Evolutionary conservation across 1,139 yeast genomes (phyloP), one percentile per base, ranked within the genome.

Genomic region (Kazachstania sp.): DNA sequence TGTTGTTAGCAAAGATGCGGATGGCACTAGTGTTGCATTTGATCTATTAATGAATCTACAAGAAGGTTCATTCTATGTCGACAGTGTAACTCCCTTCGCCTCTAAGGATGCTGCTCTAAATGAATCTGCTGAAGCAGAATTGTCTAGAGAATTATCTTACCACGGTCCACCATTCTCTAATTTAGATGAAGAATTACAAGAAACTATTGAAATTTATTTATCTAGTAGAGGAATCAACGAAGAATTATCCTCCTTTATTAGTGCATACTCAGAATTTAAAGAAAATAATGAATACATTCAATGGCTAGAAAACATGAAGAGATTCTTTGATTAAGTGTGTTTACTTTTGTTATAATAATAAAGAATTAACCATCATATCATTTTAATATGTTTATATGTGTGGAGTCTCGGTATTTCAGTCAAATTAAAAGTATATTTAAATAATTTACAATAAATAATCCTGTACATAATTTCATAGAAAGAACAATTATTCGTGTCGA

Each of bases 101-200:
- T 72, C 78, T 52, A 78, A 78, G 41, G 64, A 70, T 50, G 64
- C 78, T 18, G 84, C 86, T 31, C 71, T 75, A 59, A 75, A 72
- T 47, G 82, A 79, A 57, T 61, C 77, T 53, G 77, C 83, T 29
- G 82, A 82, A 55, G 79, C 83, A 47, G 83, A 81, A 52, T 72
- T 78, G 55, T 68, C 71, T 57, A 85, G 95, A 57, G 86, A 86
- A 54, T 72, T 78, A 55, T 71, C 74, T 48, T 90, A 88, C 75
- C 86, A 83, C 64, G 97, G 97, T 36, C 97, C 97, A 52, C 84
- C 90, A 56, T 88, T 86, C 71, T 71, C 82, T 51, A 85, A 86
- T 67, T 76, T 90, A 66, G 97, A 90, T 62, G 95, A 86, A 67
- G 77, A 80, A 53, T 75, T 90, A 58, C 97, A 90, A 74, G 77